These are phyloP conservation scores for Fusarium metavorans DNA, from an alignment of 2,329 filamentous ascomycete genomes.

Conservation along the genomic window DNA sequence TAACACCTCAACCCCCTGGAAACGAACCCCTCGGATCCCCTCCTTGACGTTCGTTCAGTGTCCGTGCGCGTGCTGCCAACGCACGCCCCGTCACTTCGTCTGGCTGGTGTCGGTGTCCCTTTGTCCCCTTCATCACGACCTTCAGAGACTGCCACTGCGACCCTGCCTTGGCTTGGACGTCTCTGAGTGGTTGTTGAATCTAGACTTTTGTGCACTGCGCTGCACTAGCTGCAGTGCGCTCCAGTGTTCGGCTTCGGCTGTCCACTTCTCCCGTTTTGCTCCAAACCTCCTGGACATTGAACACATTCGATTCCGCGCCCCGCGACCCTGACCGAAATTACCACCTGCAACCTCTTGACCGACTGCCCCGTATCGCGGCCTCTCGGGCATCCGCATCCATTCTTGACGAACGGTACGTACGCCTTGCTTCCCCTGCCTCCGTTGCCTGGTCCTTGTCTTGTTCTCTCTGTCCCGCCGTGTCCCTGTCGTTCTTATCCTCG, in stretches of 20 bases:
- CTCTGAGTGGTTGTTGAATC: not conserved
- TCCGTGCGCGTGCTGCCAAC: constrained; percentile 34
- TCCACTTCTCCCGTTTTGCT: constrained; percentile 2
- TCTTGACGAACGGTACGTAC: constrained; percentile 16
- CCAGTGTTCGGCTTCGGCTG: not conserved
- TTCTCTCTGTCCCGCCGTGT: constrained; percentile 34
- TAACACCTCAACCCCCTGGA: not conserved
- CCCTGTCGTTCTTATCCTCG: constrained; percentile 40
- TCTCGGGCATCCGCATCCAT: not conserved
- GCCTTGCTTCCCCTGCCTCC: constrained; percentile 5
- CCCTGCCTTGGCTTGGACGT: not conserved
- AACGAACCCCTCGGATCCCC: constrained; percentile 6
- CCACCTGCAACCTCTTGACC: constrained; percentile 12
- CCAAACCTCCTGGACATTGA: constrained; percentile 8
- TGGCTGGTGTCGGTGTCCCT: not conserved
- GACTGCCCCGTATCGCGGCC: constrained; percentile 4
- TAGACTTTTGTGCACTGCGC: not conserved
- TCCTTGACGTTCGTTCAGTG: constrained; percentile 21
- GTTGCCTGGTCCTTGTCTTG: constrained; percentile 13
- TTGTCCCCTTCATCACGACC: constrained; percentile 30
- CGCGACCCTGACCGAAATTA: constrained; percentile 23
- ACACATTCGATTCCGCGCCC: constrained; percentile 12
- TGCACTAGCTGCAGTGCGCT: not conserved
- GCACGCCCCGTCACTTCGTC: constrained; percentile 22
- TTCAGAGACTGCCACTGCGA: constrained; percentile 2